Percentiles rank a stretch among this genome's conserved stretches.
These are phyloP conservation scores for Fusarium nematophilum DNA, from an alignment of 2,329 filamentous ascomycete genomes.

Conservation along the genomic window DNA sequence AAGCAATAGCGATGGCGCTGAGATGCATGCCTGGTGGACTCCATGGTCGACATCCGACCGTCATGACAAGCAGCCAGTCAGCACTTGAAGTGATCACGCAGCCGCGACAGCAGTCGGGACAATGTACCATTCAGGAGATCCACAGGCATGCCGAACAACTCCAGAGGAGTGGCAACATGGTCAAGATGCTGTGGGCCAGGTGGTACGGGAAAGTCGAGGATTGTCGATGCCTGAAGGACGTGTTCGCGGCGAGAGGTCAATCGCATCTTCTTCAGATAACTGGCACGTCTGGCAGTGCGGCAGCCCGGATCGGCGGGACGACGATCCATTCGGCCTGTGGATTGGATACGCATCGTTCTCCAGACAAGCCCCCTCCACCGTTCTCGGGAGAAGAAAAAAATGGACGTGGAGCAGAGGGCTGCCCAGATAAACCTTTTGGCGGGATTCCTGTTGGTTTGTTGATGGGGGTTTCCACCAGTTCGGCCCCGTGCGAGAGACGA, in stretches of 20 bases:
- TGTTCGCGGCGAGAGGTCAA: slow-evolving; percentile 10
- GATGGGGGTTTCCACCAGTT: slow-evolving; percentile 23
- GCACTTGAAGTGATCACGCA: too few relatives aligned
- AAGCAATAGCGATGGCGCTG: too few relatives aligned
- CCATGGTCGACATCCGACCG: too few relatives aligned
- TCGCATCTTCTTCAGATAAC: background rate
- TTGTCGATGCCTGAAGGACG: slow-evolving; percentile 4
- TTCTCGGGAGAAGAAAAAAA: slow-evolving; percentile 19
- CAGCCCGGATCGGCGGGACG: slow-evolving; percentile 4
- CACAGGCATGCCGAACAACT: too few relatives aligned
- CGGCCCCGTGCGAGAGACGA: slow-evolving; percentile 10
- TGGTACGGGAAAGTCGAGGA: slow-evolving; percentile 12
- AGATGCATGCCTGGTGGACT: too few relatives aligned
- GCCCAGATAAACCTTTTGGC: slow-evolving; percentile 16
- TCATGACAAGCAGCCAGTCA: too few relatives aligned
- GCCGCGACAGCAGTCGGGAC: too few relatives aligned
- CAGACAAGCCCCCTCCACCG: background rate
- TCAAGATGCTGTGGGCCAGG: slow-evolving; percentile 9
- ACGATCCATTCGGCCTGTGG: background rate
- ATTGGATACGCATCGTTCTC: background rate
- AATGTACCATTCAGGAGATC: too few relatives aligned
- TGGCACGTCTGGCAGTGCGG: slow-evolving; percentile 10
- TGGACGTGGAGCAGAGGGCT: slow-evolving; percentile 19
- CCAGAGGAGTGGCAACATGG: too few relatives aligned
- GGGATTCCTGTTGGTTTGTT: slow-evolving; percentile 17